Evolutionary conservation across 192 early-diverging fungal genomes (phyloP), one percentile per base, ranked within the genome.

Genomic region (Podila horticola): DNA sequence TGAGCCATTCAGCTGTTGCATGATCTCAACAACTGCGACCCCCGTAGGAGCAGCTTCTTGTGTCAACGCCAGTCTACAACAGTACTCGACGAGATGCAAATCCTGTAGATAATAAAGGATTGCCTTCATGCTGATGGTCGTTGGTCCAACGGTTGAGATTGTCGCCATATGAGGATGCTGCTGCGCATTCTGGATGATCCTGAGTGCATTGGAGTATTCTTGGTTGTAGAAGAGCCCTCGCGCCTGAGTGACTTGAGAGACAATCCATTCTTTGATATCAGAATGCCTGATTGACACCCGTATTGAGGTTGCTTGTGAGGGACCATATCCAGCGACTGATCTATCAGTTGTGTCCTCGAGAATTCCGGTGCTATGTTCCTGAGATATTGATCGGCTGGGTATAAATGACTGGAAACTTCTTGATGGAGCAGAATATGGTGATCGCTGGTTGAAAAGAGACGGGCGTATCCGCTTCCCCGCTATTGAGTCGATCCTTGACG

Each of bases 141-240:
- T 36, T 3, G 10, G 5, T 15, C 51, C 58, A 22, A 64, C 31
- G 20, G 38, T 65, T 2, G 57, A 38, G 11, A 81, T 58, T 28
- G 45, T 45, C 0, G 29, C 41, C 49, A 81, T 69, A 17, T 81
- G 69, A 2, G 68, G 70, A 29, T 81, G 77, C 5, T 64, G 45
- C 38, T 62, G 72, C 9, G 49, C 66, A 29, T 81, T 72, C 38
- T 73, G 66, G 34, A 73, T 51, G 9, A 81, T 52, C 2, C 57
- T 59, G 29, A 81, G 62, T 7, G 77, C 65, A 36, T 81, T 66
- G 57, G 64, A 69, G 33, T 81, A 81, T n/a, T 69, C 69, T 57
- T 73, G 77, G 19, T 72, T 65, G 31, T 69, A 60, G 29, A 73
- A 81, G 2, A 72, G 62, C 4, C 69, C 67, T 8, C 77, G 51